Percentiles rank a stretch among this genome's conserved stretches.
phyloP scores from a whole-genome alignment of 768 basidiomycete genomes.

The Fomitopsis serialis region DNA sequence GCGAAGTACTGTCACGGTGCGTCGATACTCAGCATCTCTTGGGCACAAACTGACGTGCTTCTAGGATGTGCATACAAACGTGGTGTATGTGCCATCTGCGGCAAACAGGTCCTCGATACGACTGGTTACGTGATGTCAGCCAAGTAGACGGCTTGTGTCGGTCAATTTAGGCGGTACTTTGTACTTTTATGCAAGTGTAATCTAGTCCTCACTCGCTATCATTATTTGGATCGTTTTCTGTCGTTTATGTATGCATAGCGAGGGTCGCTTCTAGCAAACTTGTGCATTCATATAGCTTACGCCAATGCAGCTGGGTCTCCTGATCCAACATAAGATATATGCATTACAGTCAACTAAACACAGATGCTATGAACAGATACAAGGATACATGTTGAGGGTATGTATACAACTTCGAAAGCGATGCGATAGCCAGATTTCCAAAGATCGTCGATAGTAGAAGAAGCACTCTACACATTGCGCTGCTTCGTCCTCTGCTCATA shows the following conservation, averaged over 20 bases:
- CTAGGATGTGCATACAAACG: conserved; percentile 86
- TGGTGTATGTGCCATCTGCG: conserved; percentile 82
- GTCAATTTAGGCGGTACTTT: background rate
- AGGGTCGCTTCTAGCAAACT: no score
- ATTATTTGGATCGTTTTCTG: no score
- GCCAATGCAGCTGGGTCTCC: no score
- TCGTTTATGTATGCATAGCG: no score
- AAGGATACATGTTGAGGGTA: no score
- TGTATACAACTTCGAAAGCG: no score
- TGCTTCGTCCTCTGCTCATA: conserved; percentile 44
- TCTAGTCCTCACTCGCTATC: background rate
- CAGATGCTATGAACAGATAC: no score
- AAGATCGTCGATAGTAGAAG: no score
- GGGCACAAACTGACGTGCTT: background rate
- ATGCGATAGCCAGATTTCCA: no score
- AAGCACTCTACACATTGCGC: conserved; percentile 9
- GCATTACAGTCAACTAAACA: no score
- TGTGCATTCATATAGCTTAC: no score
- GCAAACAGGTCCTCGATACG: conserved; percentile 82
- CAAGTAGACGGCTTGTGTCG: conserved; percentile 41
- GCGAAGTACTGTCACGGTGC: conserved; percentile 88
- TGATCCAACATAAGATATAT: no score
- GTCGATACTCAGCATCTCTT: conserved; percentile 16
- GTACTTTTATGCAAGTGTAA: background rate
- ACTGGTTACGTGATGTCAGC: conserved; percentile 80